Evolutionary conservation across 2,329 filamentous ascomycete species (phyloP).

Genomic region (Hymenoscyphus infarciens): DNA sequence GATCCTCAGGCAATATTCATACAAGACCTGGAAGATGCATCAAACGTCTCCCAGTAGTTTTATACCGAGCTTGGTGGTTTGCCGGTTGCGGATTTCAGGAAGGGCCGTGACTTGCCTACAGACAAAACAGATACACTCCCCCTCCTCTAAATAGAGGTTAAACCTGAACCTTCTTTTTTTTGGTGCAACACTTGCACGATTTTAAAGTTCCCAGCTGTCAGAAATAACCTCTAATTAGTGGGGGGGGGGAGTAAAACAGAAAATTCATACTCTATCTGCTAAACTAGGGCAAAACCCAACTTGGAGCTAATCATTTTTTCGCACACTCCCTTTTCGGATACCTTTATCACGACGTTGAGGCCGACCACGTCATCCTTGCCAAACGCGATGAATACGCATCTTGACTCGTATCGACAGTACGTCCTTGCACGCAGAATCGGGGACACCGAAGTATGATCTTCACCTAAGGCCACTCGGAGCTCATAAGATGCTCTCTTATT

Average conservation of each 20-base stretch:
- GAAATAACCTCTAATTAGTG: no score
- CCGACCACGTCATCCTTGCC: neutral
- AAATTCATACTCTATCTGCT: neutral
- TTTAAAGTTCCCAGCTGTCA: no score
- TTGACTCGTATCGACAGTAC: neutral
- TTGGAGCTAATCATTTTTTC: neutral
- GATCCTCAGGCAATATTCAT: neutral
- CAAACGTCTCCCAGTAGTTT: neutral
- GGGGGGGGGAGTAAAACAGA: no score
- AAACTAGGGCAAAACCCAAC: neutral
- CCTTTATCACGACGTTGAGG: neutral
- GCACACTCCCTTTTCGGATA: neutral
- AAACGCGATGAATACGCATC: neutral
- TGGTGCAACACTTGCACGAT: no score
- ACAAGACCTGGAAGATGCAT: conserved; percentile 3
- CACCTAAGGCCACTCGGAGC: conserved; percentile 1
- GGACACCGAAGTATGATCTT: conserved; percentile 4
- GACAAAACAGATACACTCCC: no score
- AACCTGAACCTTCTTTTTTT: no score
- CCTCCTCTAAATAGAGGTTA: no score
- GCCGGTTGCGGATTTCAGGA: neutral
- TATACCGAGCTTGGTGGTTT: neutral
- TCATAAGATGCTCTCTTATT: conserved; percentile 7
- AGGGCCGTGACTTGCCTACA: neutral
- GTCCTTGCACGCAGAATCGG: neutral